Percentiles rank a stretch among this genome's conserved stretches.
phyloP scores from a whole-genome alignment of 73 alveolate genomes.

The Uronychia setigera region DNA sequence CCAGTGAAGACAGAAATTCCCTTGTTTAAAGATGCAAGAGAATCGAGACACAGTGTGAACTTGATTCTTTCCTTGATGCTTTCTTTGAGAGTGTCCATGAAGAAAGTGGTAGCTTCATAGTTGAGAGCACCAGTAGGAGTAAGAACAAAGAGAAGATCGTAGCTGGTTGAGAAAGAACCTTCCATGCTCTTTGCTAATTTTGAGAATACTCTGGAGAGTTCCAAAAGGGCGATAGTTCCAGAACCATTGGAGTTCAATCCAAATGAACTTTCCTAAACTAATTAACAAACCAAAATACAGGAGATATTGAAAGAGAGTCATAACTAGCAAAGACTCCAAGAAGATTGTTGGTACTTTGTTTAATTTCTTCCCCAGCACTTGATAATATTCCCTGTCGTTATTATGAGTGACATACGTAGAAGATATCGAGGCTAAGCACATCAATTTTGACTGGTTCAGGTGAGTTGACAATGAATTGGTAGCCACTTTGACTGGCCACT shows the following conservation, averaged over 20 bases:
- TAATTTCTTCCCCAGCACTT: neutral
- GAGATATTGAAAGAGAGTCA: conserved; percentile 55
- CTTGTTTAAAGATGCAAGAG: conserved; percentile 8
- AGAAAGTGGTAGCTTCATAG: conserved; percentile 40
- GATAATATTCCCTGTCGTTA: neutral
- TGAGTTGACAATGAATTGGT: neutral
- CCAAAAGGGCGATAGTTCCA: conserved; percentile 28
- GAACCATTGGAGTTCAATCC: conserved; percentile 21
- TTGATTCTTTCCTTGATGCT: conserved; percentile 57
- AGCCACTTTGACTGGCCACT: neutral
- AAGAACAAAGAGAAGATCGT: conserved; percentile 39
- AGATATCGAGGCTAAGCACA: neutral
- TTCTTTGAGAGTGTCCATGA: conserved; percentile 32
- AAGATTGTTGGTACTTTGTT: neutral
- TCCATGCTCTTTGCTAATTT: neutral
- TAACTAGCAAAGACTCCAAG: conserved; percentile 19
- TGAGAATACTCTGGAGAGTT: conserved; percentile 23
- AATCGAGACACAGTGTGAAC: conserved; percentile 43
- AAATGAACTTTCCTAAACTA: conserved; percentile 7
- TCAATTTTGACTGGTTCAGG: neutral
- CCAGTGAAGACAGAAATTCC: neutral
- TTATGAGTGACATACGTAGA: neutral
- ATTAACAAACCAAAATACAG: conserved; percentile 21
- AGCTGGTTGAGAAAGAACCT: conserved; percentile 6
- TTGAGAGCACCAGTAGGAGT: conserved; percentile 53